These are phyloP conservation scores for Fusarium sp. DNA, from an alignment of 2,329 filamentous ascomycete genomes.

Conservation along the genomic window DNA sequence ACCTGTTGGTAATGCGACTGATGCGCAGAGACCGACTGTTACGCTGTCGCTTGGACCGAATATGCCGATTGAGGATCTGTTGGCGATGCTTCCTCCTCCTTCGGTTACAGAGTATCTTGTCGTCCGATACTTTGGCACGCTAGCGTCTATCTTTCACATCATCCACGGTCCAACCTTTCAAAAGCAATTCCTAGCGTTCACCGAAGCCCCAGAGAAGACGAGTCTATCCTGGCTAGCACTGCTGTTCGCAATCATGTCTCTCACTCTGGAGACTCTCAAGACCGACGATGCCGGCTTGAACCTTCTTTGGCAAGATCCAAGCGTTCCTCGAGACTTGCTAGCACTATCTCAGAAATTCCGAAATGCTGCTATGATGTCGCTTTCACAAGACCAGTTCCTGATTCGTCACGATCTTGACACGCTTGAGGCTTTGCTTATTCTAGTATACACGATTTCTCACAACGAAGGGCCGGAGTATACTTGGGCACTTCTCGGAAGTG, in stretches of 20 bases:
- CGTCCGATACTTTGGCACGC: neutral
- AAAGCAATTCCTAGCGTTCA: neutral
- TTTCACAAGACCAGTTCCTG: slow-evolving; percentile 4
- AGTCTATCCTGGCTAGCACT: slow-evolving; percentile 12
- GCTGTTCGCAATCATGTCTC: neutral
- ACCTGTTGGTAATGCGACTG: neutral
- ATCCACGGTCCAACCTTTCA: slow-evolving; percentile 11
- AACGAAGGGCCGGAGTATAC: slow-evolving; percentile 14
- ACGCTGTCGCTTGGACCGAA: neutral
- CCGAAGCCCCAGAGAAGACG: fast-evolving
- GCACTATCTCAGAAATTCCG: neutral
- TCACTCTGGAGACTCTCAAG: slow-evolving; percentile 3
- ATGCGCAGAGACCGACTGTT: neutral
- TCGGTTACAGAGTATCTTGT: slow-evolving; percentile 14
- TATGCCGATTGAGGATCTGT: neutral
- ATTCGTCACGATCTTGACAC: slow-evolving; percentile 3
- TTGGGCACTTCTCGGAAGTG: slow-evolving; percentile 18
- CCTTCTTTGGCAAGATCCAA: slow-evolving; percentile 6
- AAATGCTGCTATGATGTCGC: slow-evolving; percentile 11
- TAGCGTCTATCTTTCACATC: slow-evolving; percentile 13
- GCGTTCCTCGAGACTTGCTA: neutral
- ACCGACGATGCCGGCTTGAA: neutral
- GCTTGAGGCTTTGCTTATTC: slow-evolving; percentile 5
- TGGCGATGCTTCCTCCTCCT: neutral
- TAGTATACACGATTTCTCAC: slow-evolving; percentile 10